Base-by-base conservation (phyloP, 345 rosid species). In the Combretum micranthum region DNA sequence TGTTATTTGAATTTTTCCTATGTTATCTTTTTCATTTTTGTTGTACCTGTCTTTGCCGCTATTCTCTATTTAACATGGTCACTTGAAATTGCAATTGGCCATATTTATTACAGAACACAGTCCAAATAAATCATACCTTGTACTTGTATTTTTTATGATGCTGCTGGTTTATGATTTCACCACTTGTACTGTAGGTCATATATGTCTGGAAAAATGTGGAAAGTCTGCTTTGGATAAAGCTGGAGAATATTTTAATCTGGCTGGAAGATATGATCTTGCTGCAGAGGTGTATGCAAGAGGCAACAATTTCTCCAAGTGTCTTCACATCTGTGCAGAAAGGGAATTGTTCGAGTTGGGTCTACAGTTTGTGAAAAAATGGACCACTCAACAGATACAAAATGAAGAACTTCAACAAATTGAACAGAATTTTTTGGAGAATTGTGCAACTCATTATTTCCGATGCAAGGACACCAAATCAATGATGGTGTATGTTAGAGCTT, bases 331-430 rank as follows among this genome's bases (percentile, higher is more conserved):
- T 56, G 42, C 42, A 2, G 15, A 67, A 59, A 74, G 85, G 51
- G 62, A 69, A 60, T 77, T 80, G 17, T 80, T 74, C n/a, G 72
- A 80, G 0, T 44, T 4, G 42, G 82, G 85, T 15, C 58, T 77
- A 53, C 65, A 53, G 6, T 80, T 69, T 46, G 65, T 80, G 15
- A 52, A 69, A 16, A 46, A 59, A 59, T 66, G 79, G 81, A 79
- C 51, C 25, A 59, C 43, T 4, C n/a, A 22, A 46, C 47, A 45
- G 10, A 42, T 53, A 44, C 62, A 43, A 39, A 50, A 62, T n/a
- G 21, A 42, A 13, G 72, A 65, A 13, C 32, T 75, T 20, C 55
- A 52, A 56, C 60, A 56, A 52, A 55, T 74, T 51, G 72, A 69
- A 52, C 76, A 62, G 26, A 67, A 69, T 3, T 77, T 74, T 63